Percentiles rank a stretch among this genome's conserved stretches.
These are phyloP conservation scores for Pyrenophora seminiperda DNA, from an alignment of 2,329 filamentous ascomycete species.

Conservation along the genomic window DNA sequence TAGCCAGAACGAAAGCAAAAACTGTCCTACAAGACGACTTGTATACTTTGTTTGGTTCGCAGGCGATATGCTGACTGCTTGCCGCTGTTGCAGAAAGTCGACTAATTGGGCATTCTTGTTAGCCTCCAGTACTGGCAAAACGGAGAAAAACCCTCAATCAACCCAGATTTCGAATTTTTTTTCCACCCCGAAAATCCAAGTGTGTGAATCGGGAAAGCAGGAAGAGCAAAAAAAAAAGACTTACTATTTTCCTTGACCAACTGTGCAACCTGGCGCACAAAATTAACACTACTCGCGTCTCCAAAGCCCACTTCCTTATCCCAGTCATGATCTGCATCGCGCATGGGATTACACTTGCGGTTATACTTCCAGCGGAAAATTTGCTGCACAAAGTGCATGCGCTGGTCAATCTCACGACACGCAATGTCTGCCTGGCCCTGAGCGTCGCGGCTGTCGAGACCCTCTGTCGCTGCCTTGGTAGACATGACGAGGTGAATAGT, in stretches of 20 bases:
- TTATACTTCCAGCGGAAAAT: slow-evolving; percentile 57
- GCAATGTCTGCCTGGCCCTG: slow-evolving; percentile 47
- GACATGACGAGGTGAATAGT: slow-evolving; percentile 53
- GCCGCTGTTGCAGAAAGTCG: slow-evolving; percentile 47
- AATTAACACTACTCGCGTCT: slow-evolving; percentile 42
- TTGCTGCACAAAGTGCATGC: slow-evolving; percentile 52
- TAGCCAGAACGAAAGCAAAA: slow-evolving; percentile 48
- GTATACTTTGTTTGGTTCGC: slow-evolving; percentile 50
- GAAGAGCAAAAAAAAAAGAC: slow-evolving; percentile 8
- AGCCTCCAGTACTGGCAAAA: too few relatives aligned
- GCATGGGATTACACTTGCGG: slow-evolving; percentile 49
- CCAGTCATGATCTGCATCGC: slow-evolving; percentile 45
- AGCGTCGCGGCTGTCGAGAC: slow-evolving; percentile 31
- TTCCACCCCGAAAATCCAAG: too few relatives aligned
- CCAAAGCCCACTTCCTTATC: slow-evolving; percentile 46
- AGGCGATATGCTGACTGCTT: slow-evolving; percentile 45
- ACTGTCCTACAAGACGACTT: slow-evolving; percentile 51
- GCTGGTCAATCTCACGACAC: slow-evolving; percentile 52
- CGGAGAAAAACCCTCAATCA: too few relatives aligned
- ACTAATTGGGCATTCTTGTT: slow-evolving; percentile 29
- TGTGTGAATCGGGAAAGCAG: too few relatives aligned
- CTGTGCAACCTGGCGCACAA: slow-evolving; percentile 46
- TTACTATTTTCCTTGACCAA: slow-evolving; percentile 53
- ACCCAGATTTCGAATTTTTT: too few relatives aligned
- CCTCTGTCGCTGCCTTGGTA: slow-evolving; percentile 43